phyloP scores from a whole-genome alignment of 2,329 filamentous ascomycete species.

The Colletotrichum sp. region DNA sequence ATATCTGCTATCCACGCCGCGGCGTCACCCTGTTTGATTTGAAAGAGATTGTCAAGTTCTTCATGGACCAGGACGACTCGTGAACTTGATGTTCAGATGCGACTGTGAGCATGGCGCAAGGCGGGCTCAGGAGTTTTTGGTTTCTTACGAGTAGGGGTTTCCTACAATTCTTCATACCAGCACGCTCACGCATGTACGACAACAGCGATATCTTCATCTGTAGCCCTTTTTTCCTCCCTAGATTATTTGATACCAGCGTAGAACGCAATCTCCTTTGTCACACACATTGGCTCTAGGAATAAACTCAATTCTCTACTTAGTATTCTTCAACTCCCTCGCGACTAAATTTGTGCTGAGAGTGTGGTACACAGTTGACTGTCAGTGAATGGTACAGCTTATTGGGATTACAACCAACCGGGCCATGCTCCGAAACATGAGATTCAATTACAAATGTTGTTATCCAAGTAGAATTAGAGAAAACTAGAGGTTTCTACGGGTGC shows the following conservation, averaged over 20 bases:
- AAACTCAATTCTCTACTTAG: background rate
- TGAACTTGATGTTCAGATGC: background rate
- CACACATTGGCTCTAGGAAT: background rate
- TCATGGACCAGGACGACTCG: slow-evolving; percentile 67
- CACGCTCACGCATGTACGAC: background rate
- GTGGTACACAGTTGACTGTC: fast-evolving
- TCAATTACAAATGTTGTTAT: no score
- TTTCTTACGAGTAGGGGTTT: background rate
- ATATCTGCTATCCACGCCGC: slow-evolving; percentile 87
- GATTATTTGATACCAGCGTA: slow-evolving; percentile 9
- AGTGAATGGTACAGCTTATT: no score
- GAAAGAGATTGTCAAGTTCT: slow-evolving; percentile 88
- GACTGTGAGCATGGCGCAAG: background rate
- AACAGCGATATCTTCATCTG: background rate
- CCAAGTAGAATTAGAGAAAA: no score
- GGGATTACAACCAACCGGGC: no score
- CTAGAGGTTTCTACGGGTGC: no score
- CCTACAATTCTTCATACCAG: background rate
- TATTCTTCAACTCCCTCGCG: no score
- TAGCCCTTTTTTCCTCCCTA: background rate
- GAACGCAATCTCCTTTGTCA: background rate
- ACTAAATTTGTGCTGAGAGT: no score
- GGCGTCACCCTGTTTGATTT: slow-evolving; percentile 83
- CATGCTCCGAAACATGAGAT: no score
- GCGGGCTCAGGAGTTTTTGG: background rate